Evolutionary conservation across 306 rosid species (phyloP), one percentile per base, ranked within the genome.

Genomic region (Casuarina equisetifolia): DNA sequence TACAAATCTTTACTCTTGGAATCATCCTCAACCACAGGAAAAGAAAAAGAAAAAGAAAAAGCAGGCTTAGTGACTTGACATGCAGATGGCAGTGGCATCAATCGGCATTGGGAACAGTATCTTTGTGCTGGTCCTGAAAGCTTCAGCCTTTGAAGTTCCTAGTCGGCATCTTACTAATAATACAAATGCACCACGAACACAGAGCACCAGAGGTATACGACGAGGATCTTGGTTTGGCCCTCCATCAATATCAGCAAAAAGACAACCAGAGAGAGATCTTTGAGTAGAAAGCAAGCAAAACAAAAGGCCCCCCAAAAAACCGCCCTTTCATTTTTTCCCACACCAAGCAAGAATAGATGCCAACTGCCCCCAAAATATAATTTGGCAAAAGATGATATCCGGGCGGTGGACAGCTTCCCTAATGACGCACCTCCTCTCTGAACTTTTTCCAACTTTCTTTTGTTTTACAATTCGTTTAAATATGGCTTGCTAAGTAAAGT

Each of bases 211-310:
- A 66, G 71, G 12, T 9, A 66, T 17, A 66, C 71, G 50, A 66
- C 71, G n/a, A 66, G 71, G 71, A 42, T 66, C 71, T 66, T 66
- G 71, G 45, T 42, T 40, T 40, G 71, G 50, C 32, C 50, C 49
- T 66, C 1, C 35, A 8, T 38, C 39, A 1, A 25, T 35, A 17
- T 40, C 66, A 76, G 73, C 62, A 42, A 78, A 68, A 77, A 25
- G 32, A 25, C 32, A 25, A 25, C 32, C 32, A 25, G 15, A 62
- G 20, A 70, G 25, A 25, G 79, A 73, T 82, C 80, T 79, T 90
- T 86, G 95, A 90, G 93, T 90, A 73, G 93, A 92, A 90, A 92
- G 91, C 88, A 92, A 92, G 97, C 90, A 92, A 92, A 82, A 72
- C 75, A 86, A 86, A 85, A 74, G 81, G 70, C 69, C 82, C 69